Evolutionary conservation across 371 early-diverging fungal genomes (phyloP).

Genomic region (Circinella umbellata): DNA sequence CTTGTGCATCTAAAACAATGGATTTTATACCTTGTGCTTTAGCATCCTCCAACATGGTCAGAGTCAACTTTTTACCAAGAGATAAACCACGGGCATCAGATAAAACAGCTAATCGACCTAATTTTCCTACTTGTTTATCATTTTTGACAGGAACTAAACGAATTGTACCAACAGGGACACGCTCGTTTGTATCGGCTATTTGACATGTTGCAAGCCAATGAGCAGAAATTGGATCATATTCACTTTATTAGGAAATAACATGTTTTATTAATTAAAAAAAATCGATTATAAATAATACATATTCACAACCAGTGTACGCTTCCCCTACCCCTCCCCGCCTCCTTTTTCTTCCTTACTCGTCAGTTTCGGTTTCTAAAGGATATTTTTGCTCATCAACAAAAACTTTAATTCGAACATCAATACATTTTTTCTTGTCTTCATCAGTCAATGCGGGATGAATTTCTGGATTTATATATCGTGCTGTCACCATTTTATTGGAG

Average conservation of each 20-base stretch:
- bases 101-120: conserved; percentile 50
- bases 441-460: conserved; percentile 7
- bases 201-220: conserved; percentile 45
- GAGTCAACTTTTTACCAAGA: conserved; percentile 35
- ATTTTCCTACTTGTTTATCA: conserved; percentile 29
- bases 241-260: conserved; percentile 9
- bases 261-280: too few species aligned
- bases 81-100: conserved; percentile 37
- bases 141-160: conserved; percentile 32
- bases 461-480: conserved; percentile 12
- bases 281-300: too few species aligned
- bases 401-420: conserved; percentile 37
- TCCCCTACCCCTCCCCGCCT: too few species aligned
- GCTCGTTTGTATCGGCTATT: conserved; percentile 4
- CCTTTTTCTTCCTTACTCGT: conserved; percentile 32
- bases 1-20: conserved; percentile 43
- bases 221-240: conserved; percentile 28
- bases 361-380: conserved; percentile 32
- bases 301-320: too few species aligned
- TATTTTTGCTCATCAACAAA: conserved; percentile 51
- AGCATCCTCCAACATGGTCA: conserved; percentile 30
- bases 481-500: background rate
- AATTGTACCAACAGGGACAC: conserved; percentile 41
- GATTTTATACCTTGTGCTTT: conserved; percentile 19
- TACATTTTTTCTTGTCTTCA: conserved; percentile 26